A percentile compares a stretch with the other conserved stretches of the same genome.
phyloP scores from a whole-genome alignment of 345 rosid genomes.

The Lumnitzera littorea region DNA sequence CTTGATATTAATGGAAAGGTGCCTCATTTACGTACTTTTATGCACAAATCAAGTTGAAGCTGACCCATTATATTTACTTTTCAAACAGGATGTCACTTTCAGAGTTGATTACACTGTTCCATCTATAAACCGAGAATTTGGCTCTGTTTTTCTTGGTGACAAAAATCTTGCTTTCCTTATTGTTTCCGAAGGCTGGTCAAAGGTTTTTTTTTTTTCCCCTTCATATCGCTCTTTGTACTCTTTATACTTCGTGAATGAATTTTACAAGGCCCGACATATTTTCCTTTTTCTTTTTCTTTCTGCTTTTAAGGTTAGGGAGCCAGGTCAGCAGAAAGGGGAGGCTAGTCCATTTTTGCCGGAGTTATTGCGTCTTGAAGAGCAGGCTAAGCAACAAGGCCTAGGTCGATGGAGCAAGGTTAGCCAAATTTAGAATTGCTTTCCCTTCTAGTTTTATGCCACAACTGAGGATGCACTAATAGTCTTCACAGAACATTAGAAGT shows the following conservation, averaged over 20 bases:
- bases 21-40: background rate
- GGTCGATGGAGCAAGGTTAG: constrained; percentile 90
- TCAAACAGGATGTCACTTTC: constrained; percentile 75
- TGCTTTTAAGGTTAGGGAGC: constrained; percentile 69
- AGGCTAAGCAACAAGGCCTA: constrained; percentile 69
- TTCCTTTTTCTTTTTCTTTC: constrained; percentile 1
- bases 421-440: constrained; percentile 2
- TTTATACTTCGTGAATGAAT: too few relatives aligned
- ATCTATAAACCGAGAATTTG: constrained; percentile 77
- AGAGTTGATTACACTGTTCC: constrained; percentile 79
- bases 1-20: background rate
- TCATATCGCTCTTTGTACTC: background rate
- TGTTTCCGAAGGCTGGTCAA: constrained; percentile 87
- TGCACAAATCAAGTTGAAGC: background rate
- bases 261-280: background rate
- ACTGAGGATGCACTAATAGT: background rate
- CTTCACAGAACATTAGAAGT: too few relatives aligned
- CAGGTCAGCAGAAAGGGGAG: constrained; percentile 78
- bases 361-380: constrained; percentile 55
- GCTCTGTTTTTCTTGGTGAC: constrained; percentile 78
- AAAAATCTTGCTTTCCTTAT: constrained; percentile 68
- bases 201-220: constrained; percentile 31
- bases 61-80: background rate
- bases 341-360: constrained; percentile 79
- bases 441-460: background rate